Conservation (phyloP, 2,329 filamentous ascomycete species). For the Zymoseptoria tritici region DNA sequence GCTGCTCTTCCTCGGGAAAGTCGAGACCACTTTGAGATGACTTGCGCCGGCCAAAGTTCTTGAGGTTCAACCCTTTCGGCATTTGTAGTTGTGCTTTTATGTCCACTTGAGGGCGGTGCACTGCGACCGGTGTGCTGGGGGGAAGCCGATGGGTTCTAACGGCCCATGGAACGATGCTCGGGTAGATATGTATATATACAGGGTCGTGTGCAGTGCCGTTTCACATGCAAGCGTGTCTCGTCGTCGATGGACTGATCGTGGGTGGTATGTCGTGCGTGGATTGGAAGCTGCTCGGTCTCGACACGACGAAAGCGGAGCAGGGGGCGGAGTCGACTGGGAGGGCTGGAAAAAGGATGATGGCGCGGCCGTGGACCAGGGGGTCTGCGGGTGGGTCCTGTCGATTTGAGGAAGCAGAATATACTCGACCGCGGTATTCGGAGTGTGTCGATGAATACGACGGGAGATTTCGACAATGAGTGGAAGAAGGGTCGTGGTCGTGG, state of each 20-base stretch:
- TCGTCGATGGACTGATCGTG: neutral
- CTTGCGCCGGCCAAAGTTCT: constrained; percentile 46
- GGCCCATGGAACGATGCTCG: constrained; percentile 11
- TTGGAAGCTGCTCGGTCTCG: neutral
- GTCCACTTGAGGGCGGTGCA: constrained; percentile 3
- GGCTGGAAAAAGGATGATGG: neutral
- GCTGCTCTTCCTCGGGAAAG: constrained; percentile 26
- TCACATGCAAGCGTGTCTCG: constrained; percentile 3
- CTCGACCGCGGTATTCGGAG: neutral
- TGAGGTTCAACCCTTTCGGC: constrained; percentile 49
- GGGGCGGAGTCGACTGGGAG: neutral
- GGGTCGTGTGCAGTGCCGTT: constrained; percentile 5
- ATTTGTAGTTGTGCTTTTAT: constrained; percentile 28
- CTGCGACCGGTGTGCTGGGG: neutral
- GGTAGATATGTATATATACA: constrained; percentile 11
- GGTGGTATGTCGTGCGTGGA: neutral
- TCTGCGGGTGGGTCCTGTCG: neutral
- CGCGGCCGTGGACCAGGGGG: neutral
- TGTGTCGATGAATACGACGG: neutral
- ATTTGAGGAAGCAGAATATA: neutral
- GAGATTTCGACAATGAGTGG: neutral
- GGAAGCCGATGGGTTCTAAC: constrained; percentile 1
- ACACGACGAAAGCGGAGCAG: neutral
- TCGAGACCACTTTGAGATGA: constrained; percentile 49
- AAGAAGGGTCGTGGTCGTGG: neutral